phyloP scores from a whole-genome alignment of 2,329 filamentous ascomycete genomes.

The Grosmannia penicillata region DNA sequence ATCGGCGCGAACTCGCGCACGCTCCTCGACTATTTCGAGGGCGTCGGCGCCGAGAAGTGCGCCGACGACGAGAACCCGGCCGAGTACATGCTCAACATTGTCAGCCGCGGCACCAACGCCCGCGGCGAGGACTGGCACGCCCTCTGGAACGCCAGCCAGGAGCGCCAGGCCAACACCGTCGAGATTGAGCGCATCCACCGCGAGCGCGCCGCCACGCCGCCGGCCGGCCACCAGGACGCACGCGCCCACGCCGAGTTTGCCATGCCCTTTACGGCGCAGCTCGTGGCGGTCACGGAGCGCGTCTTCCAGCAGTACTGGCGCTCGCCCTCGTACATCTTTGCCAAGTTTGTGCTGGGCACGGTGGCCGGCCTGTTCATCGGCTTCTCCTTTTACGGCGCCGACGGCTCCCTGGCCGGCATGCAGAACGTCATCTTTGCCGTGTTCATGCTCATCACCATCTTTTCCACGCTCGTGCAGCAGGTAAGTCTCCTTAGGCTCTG shows the following conservation, averaged over 20 bases:
- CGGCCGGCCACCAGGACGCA: constrained; percentile 28
- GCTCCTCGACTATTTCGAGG: constrained; percentile 63
- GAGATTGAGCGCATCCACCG: constrained; percentile 38
- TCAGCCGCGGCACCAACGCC: constrained; percentile 40
- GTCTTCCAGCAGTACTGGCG: constrained; percentile 90
- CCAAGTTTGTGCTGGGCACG: constrained; percentile 56
- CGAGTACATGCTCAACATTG: constrained; percentile 61
- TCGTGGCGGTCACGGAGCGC: constrained; percentile 52
- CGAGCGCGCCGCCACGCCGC: constrained; percentile 17
- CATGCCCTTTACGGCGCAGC: constrained; percentile 54
- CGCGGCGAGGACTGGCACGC: constrained; percentile 49
- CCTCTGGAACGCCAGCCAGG: constrained; percentile 42
- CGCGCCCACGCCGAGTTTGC: constrained; percentile 60
- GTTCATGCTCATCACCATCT: constrained; percentile 71
- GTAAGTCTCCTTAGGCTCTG: constrained; percentile 36
- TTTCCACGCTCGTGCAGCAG: constrained; percentile 62
- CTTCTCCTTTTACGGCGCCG: constrained; percentile 61
- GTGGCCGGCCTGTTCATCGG: constrained; percentile 60
- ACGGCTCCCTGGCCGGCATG: constrained; percentile 57
- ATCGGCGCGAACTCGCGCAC: constrained; percentile 54
- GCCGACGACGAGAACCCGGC: constrained; percentile 61
- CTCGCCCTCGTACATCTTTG: constrained; percentile 75
- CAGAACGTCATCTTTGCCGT: constrained; percentile 77
- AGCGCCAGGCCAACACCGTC: constrained; percentile 37
- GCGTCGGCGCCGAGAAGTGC: constrained; percentile 51